Percentiles rank a stretch among this genome's conserved stretches.
phyloP scores from a whole-genome alignment of 106 monocot genomes.

The Apostasia shenzhenica region DNA sequence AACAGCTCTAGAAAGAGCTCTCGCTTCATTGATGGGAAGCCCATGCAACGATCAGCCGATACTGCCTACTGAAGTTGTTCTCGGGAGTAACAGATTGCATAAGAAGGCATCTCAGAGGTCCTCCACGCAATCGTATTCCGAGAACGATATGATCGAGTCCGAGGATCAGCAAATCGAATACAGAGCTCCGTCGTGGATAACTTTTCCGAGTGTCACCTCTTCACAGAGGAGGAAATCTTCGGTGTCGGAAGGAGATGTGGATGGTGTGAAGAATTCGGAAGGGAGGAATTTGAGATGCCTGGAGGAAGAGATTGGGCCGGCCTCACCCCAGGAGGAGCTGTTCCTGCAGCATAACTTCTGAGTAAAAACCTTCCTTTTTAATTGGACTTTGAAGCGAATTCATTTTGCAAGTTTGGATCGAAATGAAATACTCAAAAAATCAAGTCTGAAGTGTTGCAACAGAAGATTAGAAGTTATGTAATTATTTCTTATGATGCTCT shows the following conservation, averaged over 20 bases:
- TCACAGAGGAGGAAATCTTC: slow-evolving; percentile 87
- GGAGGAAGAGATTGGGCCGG: slow-evolving; percentile 96
- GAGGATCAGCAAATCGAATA: slow-evolving; percentile 74
- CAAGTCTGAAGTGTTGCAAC: too few species aligned
- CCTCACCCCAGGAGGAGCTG: slow-evolving; percentile 77
- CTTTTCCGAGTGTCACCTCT: slow-evolving; percentile 89
- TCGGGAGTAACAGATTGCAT: slow-evolving; percentile 87
- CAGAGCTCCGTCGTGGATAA: slow-evolving; percentile 98
- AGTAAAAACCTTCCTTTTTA: background rate
- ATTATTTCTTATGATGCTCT: too few species aligned
- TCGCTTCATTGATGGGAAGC: slow-evolving; percentile 86
- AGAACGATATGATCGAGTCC: slow-evolving; percentile 45
- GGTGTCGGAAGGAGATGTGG: slow-evolving; percentile 62
- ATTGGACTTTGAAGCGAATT: background rate
- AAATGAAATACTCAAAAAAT: too few species aligned
- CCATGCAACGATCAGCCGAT: slow-evolving; percentile 86
- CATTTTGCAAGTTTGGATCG: too few species aligned
- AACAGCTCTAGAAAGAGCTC: slow-evolving; percentile 68
- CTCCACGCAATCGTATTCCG: slow-evolving; percentile 55
- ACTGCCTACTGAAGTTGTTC: slow-evolving; percentile 84
- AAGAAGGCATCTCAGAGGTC: slow-evolving; percentile 85
- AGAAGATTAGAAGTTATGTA: too few species aligned
- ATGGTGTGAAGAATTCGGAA: slow-evolving; percentile 29
- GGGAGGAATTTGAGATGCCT: slow-evolving; percentile 60
- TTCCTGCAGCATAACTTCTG: slow-evolving; percentile 98